Conservation (phyloP, 306 rosid species). For the Sicyos baderoa region DNA sequence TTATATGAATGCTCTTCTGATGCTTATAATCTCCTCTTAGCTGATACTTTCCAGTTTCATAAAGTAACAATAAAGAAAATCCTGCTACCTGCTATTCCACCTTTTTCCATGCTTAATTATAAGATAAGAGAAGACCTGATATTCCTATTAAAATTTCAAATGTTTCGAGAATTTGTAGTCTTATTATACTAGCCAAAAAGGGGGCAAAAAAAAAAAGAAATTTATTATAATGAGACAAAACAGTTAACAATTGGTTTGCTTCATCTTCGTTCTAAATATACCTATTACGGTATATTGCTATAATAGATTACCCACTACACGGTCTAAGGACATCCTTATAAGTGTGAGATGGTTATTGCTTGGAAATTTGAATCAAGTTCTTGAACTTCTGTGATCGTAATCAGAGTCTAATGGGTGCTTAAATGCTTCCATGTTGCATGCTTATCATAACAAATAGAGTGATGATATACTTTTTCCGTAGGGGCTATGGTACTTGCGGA, state of each 20-base stretch:
- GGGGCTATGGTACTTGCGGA: constrained; percentile 97
- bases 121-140: not conserved
- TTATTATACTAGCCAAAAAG: not conserved
- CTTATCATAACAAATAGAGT: not conserved
- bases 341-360: not conserved
- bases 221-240: not conserved
- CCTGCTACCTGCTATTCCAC: not conserved
- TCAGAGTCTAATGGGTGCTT: constrained; percentile 7
- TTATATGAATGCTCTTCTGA: not conserved
- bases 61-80: not conserved
- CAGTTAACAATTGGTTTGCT: not conserved
- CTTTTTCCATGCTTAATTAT: constrained; percentile 1
- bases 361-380: not conserved
- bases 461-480: constrained; percentile 27
- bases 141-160: not conserved
- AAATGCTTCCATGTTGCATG: constrained; percentile 3
- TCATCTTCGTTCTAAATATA: not conserved
- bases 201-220: not conserved
- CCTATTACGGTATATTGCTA: too few species aligned
- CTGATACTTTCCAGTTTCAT: not conserved
- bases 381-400: not conserved
- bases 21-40: not conserved
- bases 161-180: not conserved
- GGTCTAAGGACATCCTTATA: not conserved
- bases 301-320: too few species aligned